These are phyloP conservation scores for Nadsonia fulvescens DNA, from an alignment of 805 yeast genomes.

Conservation along the genomic window DNA sequence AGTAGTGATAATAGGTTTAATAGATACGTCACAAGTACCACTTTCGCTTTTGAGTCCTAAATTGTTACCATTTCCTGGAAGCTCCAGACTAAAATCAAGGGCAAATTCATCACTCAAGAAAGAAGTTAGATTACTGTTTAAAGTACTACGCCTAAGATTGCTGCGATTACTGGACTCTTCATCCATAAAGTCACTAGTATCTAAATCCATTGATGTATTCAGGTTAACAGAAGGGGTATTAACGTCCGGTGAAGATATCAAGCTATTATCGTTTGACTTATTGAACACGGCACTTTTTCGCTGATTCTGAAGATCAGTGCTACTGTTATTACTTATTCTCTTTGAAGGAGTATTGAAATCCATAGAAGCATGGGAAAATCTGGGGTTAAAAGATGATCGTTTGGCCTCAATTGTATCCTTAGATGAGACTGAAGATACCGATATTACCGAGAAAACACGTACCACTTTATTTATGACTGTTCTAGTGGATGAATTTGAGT, in stretches of 20 bases:
- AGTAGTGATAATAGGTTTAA: not conserved
- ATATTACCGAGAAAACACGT: conserved; percentile 6
- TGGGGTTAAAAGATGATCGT: conserved; percentile 2
- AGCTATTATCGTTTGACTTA: conserved; percentile 1
- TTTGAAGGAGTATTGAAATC: conserved; percentile 7
- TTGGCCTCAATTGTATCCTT: conserved; percentile 8
- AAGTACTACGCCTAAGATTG: conserved; percentile 3
- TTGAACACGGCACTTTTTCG: conserved; percentile 2
- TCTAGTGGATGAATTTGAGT: not conserved
- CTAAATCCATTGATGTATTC: not conserved
- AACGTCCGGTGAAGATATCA: not conserved
- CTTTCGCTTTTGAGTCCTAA: too few species aligned
- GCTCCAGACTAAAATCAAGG: conserved; percentile 2
- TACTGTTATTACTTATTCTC: conserved; percentile 3
- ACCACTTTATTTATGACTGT: conserved; percentile 2
- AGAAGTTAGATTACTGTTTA: conserved; percentile 6
- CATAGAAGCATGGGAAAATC: conserved; percentile 8
- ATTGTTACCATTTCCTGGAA: not conserved
- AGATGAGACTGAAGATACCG: conserved; percentile 10
- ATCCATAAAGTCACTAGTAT: too few species aligned
- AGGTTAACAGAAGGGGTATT: conserved; percentile 1
- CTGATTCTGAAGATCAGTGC: conserved; percentile 3
- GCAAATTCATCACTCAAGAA: conserved; percentile 1
- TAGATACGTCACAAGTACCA: too few species aligned
- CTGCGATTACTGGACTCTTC: too few species aligned